Evolutionary conservation across 2,329 filamentous ascomycete genomes (phyloP).

Genomic region (Xylaria sp.): DNA sequence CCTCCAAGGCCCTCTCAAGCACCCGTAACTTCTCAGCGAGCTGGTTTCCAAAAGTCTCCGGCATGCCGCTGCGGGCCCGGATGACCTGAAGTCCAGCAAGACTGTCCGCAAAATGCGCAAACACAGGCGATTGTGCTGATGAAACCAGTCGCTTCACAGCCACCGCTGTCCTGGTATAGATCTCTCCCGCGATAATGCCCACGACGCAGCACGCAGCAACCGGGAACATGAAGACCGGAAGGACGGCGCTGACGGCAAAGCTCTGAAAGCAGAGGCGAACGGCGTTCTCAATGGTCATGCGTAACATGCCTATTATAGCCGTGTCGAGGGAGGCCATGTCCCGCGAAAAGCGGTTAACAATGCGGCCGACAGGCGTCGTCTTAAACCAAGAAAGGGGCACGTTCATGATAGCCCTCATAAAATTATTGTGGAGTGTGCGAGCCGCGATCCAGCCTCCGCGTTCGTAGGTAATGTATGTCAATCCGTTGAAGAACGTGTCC

Average conservation of each 20-base stretch:
- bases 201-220: constrained; percentile 53
- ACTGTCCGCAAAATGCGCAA: constrained; percentile 66
- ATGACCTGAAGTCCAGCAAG: constrained; percentile 63
- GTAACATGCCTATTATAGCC: constrained; percentile 58
- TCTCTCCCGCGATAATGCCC: constrained; percentile 56
- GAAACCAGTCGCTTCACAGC: constrained; percentile 56
- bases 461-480: constrained; percentile 61
- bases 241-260: constrained; percentile 55
- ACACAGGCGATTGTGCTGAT: constrained; percentile 62
- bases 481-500: constrained; percentile 56
- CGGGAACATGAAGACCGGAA: constrained; percentile 58
- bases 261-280: constrained; percentile 51
- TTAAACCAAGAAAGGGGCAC: constrained; percentile 69
- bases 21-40: constrained; percentile 62
- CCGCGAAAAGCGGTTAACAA: constrained; percentile 66
- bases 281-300: constrained; percentile 55
- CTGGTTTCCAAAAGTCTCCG: constrained; percentile 59
- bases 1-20: constrained; percentile 60
- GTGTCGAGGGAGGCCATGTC: constrained; percentile 68
- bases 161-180: constrained; percentile 59
- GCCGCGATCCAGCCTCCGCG: constrained; percentile 68
- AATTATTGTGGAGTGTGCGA: constrained; percentile 61
- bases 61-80: constrained; percentile 62
- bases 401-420: constrained; percentile 63
- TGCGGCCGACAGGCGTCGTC: constrained; percentile 62